Base-by-base conservation (phyloP, 1,139 yeast genomes). In the Geotrichum aggregatum region DNA sequence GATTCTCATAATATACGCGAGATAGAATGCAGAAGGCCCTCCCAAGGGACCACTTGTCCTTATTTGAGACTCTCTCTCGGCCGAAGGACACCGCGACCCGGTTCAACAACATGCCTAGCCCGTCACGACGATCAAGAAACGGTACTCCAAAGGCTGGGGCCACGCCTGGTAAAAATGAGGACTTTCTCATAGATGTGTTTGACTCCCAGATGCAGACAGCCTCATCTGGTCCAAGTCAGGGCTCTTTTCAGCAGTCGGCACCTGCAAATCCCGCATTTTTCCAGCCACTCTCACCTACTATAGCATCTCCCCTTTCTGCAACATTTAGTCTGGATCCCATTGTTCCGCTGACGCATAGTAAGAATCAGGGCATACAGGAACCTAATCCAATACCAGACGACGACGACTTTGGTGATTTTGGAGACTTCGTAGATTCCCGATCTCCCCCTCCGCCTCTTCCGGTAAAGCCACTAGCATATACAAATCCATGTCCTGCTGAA, bases 361-460 rank as follows among this genome's bases (percentile, higher is more conserved):
- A n/a, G 3, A 22, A 18, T 8, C 33, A 31, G 2, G 26, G 44
- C 21, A 22, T 24, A 21, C 33, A 34, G 16, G 19, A 34, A 30
- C 11, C 28, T 19, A 39, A 18, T 2, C 43, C 18, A 21, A 16
- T 19, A 2, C 43, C 18, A 21, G 36, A n/a, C 34, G 39, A 21
- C 26, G 54, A 44, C 39, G 59, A 57, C 16, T 59, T 58, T 30
- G 63, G 58, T 36, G 63, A 56, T 14, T 60, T 60, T 54, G 63
- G 63, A 11, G 63, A 60, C 38, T 60, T 60, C 34, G 61, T 58
- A 3, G 54, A 46, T 30, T 30, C 41, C 34, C 30, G 36, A 3
- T 21, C 45, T n/a, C 38, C 30, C 16, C 38, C 43, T 38, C 35
- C 7, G 18, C n/a, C 42, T 6, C 41, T 24, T 2, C 18, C 19